Base-by-base conservation (phyloP, 257 asterid species). In the Gentiana macrophylla region DNA sequence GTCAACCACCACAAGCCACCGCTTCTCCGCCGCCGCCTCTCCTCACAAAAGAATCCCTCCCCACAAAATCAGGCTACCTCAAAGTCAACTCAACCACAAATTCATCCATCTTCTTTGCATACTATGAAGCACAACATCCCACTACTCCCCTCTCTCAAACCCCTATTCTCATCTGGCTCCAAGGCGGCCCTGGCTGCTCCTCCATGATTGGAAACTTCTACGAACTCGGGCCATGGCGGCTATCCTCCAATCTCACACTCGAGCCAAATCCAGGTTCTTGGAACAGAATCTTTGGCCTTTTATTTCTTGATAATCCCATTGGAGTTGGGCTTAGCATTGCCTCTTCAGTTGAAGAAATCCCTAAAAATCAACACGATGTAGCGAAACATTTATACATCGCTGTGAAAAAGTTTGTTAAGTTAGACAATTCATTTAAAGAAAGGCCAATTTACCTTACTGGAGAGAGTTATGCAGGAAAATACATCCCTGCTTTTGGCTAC, bases 141-240 rank as follows among this genome's bases (percentile, higher is more conserved):
- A 13, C 52, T 35, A 35, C 49, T 3, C 60, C 89, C 41, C 55
- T 63, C 49, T 61, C 84, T 50, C 62, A 76, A 36, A 74, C 80
- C 46, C 95, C 94, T 32, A 67, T 89, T 37, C 64, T 80, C 37
- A 74, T 89, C 35, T 89, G 97, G 95, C 95, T 85, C 6, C 91
- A 89, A 70, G 97, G 94, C 1, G 94, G 97, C 51, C 95, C 92
- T 49, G 95, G 95, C 36, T 89, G 97, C 56, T 80, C 95, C 2
- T 89, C 95, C 44, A 77, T 85, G 95, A 6, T 83, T 1, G 97
- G 78, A 13, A 89, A 89, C 66, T 85, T 83, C 34, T 80, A 63
- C 36, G 95, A 89, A 70, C 72, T 85, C 37, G 95, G 94, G 11
- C 94, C 95, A 3, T 89, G 91, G 85, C 76, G 77, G 1, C 78